Base-by-base conservation (phyloP, 2,329 filamentous ascomycete genomes). In the Coleophoma cylindrospora region DNA sequence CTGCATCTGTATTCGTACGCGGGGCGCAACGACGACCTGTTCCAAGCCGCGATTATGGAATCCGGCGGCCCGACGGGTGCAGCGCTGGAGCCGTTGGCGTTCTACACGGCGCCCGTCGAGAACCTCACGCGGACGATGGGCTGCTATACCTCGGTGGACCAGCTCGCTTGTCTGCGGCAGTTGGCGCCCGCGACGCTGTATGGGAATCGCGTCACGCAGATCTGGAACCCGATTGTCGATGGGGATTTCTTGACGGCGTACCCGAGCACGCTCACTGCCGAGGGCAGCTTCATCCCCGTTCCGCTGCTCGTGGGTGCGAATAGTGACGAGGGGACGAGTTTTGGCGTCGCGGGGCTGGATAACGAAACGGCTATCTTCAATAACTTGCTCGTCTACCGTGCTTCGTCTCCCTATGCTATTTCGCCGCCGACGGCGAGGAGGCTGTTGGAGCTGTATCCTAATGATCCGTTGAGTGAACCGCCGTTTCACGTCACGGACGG, bases 1-100 rank as follows among this genome's bases (percentile, higher is more conserved):
- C 68, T 71, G 48, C 79, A 82, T 21, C 65, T 82, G 33, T 69
- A 76, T 38, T 74, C 76, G 4, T 78, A 80, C 51, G 74, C 71
- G 19, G 79, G 79, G 0, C 68, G 75, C 19, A 70, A 81, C 48
- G 77, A 82, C 51, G 66, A 68, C 0, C 65, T 83, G 0, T 83
- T 80, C 58, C 70, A 72, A 2, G 74, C 65, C 8, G 79, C 72
- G 2, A 81, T 79, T 40, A 65, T 75, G 47, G 70, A 83, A 45
- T 79, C 74, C 10, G 77, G 77, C 3, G 68, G 68, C 0, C 56
- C 57, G 3, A 48, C 61, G 5, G 50, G 52, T 2, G 44, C 52
- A 2, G 49, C 48, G 10, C 37, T 54, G 17, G 33, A 54, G 19
- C 64, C 66, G 11, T 57, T 63, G 9, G 32, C 40, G 1, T 69